phyloP scores from a whole-genome alignment of 2,329 filamentous ascomycete species.

The Aspergillus sp. region DNA sequence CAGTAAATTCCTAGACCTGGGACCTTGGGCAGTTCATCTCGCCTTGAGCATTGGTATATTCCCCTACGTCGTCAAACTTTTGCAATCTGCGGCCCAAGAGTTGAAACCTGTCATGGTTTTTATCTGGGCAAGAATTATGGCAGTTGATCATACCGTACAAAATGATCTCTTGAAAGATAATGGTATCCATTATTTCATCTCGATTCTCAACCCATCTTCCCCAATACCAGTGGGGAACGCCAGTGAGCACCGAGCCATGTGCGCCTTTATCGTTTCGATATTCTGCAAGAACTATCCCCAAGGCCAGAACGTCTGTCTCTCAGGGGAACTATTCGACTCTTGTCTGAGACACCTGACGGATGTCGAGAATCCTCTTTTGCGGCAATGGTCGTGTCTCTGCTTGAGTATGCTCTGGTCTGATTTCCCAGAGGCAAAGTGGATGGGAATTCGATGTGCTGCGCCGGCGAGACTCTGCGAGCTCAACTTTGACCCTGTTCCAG shows the following conservation, averaged over 20 bases:
- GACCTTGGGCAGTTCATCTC: conserved; percentile 97
- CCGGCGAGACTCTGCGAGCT: conserved; percentile 76
- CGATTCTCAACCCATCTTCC: conserved; percentile 80
- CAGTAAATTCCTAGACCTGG: conserved; percentile 88
- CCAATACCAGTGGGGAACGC: conserved; percentile 80
- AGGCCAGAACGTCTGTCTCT: conserved; percentile 86
- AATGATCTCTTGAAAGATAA: conserved; percentile 93
- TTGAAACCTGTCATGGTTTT: conserved; percentile 99
- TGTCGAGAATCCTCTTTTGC: conserved; percentile 77
- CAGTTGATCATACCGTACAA: conserved; percentile 91
- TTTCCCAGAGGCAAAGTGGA: conserved; percentile 89
- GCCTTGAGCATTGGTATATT: conserved; percentile 98
- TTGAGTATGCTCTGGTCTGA: conserved; percentile 93
- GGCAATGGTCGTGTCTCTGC: conserved; percentile 94
- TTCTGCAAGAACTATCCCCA: conserved; percentile 93
- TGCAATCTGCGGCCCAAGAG: conserved; percentile 91
- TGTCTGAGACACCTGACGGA: conserved; percentile 81
- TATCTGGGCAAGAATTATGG: conserved; percentile 94
- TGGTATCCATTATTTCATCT: conserved; percentile 94
- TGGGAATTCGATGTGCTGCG: conserved; percentile 83
- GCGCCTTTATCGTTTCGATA: conserved; percentile 94
- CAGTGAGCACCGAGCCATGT: conserved; percentile 97
- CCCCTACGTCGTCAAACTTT: conserved; percentile 93
- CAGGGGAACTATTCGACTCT: conserved; percentile 82
- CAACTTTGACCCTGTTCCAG: conserved; percentile 79